Conservation (phyloP, 73 alveolate species). For the Paramecium caudatum region DNA sequence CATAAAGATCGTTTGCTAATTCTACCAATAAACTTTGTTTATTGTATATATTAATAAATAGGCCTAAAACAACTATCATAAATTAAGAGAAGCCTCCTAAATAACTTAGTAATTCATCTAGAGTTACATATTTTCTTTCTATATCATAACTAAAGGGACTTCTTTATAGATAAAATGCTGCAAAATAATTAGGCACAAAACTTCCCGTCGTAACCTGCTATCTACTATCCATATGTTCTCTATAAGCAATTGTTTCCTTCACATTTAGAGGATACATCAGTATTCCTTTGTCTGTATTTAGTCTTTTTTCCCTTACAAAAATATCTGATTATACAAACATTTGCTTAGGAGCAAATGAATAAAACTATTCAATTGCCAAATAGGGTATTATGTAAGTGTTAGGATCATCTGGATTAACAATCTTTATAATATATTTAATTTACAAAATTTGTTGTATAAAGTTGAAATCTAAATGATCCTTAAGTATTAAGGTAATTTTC, state of each 20-base stretch:
- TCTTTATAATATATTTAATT: not conserved
- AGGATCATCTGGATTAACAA: constrained; percentile 26
- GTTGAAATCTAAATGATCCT: constrained; percentile 43
- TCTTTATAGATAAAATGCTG: constrained; percentile 48
- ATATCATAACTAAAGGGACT: constrained; percentile 50
- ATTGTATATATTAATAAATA: not conserved
- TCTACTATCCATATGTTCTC: constrained; percentile 58
- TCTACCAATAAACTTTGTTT: not conserved
- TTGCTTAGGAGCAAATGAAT: constrained; percentile 50
- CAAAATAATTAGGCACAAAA: not conserved
- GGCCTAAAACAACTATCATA: constrained; percentile 52
- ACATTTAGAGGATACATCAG: not conserved
- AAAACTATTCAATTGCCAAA: not conserved
- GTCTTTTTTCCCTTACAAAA: constrained; percentile 56
- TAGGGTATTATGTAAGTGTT: not conserved
- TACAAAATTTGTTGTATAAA: constrained; percentile 65
- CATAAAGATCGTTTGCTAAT: constrained; percentile 59
- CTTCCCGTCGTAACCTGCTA: constrained; percentile 24
- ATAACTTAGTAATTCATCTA: constrained; percentile 50
- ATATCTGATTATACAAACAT: constrained; percentile 76
- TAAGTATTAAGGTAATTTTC: not conserved
- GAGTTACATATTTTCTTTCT: not conserved
- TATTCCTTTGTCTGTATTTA: constrained; percentile 57
- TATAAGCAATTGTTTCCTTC: constrained; percentile 16
- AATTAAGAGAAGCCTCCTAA: constrained; percentile 72